Conservation (phyloP, 1,284 basidiomycete genomes). For the Spongispora temasekensis region DNA sequence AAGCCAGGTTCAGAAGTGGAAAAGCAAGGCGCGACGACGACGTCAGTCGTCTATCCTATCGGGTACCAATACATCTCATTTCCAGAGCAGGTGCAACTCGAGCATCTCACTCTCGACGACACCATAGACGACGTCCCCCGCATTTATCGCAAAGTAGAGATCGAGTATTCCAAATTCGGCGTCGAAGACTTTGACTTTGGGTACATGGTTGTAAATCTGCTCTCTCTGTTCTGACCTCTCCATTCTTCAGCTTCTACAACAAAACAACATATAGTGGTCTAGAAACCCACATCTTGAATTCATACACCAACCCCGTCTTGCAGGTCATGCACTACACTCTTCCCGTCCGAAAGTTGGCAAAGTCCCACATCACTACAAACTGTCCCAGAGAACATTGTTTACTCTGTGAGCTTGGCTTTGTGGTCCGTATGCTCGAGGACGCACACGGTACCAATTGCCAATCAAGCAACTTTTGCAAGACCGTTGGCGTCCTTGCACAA, state of each 20-base stretch:
- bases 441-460: constrained; percentile 95
- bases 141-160: constrained; percentile 91
- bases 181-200: constrained; percentile 99
- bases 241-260: constrained; percentile 86
- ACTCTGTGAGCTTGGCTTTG: constrained; percentile 94
- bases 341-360: constrained; percentile 82
- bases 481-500: constrained; percentile 80
- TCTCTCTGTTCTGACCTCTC: neutral
- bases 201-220: constrained; percentile 41
- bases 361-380: constrained; percentile 87
- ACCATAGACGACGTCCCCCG: constrained; percentile 70
- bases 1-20: constrained; percentile 85
- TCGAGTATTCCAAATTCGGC: constrained; percentile 99
- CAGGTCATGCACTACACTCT: constrained; percentile 87
- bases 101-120: constrained; percentile 49
- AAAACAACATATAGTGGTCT: constrained; percentile 88
- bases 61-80: neutral
- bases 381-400: constrained; percentile 92
- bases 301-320: constrained; percentile 93
- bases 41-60: constrained; percentile 15
- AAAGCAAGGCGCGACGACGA: constrained; percentile 51
- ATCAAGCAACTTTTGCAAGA: constrained; percentile 94
- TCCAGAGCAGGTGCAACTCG: constrained; percentile 45
- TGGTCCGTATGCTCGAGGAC: constrained; percentile 94
- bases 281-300: constrained; percentile 97